Evolutionary conservation across 2,329 filamentous ascomycete genomes (phyloP), one percentile per base, ranked within the genome.

Genomic region (Paecilomyces fulvus): DNA sequence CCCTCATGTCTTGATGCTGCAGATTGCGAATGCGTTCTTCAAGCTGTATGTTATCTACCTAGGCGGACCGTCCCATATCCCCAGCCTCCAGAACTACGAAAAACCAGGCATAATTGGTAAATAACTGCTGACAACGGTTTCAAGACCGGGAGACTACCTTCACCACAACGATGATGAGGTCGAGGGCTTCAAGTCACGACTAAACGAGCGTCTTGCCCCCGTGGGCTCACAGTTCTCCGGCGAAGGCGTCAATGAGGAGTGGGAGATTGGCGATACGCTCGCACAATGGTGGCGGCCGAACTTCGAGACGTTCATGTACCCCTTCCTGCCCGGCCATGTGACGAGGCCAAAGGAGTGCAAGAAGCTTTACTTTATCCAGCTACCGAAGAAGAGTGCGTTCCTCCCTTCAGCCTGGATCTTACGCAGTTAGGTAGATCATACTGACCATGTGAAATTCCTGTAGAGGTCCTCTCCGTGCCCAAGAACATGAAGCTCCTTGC

Each of bases 401-500:
- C 25, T 28, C 5, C 57, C 50, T n/a, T 20, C 23, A 9, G 25
- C 52, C 53, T 31, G 30, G 30, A 10, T 17, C 6, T 37, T 20
- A 37, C 23, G 49, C 30, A 30, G 10, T 28, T 46, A 12, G 25
- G 30, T 12, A 28, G 52, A 30, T 31, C 37, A 17, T 30, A 31
- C 49, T 52, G 46, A 51, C 12, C 46, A 52, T n/a, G 30, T 49
- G 25, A 9, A 10, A 10, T 52, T 12, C 21, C n/a, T 30, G 8
- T 71, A 95, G 91, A 96, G 77, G 89, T 97, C 12, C 82, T 99
- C 49, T 95, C 89, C 67, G 94, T 99, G 8, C 94, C 94, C 0
- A 99, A 99, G 79, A 99, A 99, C 76, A 97, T 99, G 94, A 99
- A 99, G 73, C 85, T 99, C 23, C 86, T 99, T 46, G 94, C 94